Evolutionary conservation across 2,329 filamentous ascomycete genomes (phyloP).

Genomic region (Exutisphaerella laricina): DNA sequence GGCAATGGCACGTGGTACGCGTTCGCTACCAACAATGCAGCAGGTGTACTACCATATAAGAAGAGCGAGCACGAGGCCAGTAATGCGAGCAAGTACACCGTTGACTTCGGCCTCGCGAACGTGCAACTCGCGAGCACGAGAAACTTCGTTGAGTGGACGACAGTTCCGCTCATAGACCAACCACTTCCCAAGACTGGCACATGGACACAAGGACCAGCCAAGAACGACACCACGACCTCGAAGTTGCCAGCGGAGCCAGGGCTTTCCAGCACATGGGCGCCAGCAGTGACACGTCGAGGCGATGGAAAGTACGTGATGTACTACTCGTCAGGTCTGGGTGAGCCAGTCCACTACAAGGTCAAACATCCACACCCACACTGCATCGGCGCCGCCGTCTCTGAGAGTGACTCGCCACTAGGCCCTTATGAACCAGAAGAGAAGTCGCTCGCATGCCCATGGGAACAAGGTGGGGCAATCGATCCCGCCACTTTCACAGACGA

Average conservation of each 20-base stretch:
- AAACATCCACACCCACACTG: slow-evolving; percentile 30
- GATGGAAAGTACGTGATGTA: slow-evolving; percentile 32
- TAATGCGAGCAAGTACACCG: slow-evolving; percentile 11
- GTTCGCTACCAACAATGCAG: slow-evolving; percentile 35
- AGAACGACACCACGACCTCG: slow-evolving; percentile 12
- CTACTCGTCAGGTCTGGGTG: slow-evolving; percentile 26
- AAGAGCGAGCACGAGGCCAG: slow-evolving; percentile 6
- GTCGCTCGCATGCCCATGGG: slow-evolving; percentile 26
- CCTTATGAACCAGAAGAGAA: slow-evolving; percentile 26
- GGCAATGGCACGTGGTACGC: slow-evolving; percentile 35
- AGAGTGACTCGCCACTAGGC: slow-evolving; percentile 21
- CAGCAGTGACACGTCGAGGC: slow-evolving; percentile 26
- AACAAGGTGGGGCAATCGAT: slow-evolving; percentile 33
- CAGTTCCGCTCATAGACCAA: slow-evolving; percentile 18
- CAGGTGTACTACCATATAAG: slow-evolving; percentile 24
- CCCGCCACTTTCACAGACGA: slow-evolving; percentile 28
- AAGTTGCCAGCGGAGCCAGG: not conserved
- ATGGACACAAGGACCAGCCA: slow-evolving; percentile 6
- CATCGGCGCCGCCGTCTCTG: slow-evolving; percentile 32
- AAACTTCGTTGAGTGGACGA: slow-evolving; percentile 33
- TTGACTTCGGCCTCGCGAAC: slow-evolving; percentile 25
- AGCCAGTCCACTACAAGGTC: slow-evolving; percentile 3
- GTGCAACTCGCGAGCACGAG: slow-evolving; percentile 37
- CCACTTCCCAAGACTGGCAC: slow-evolving; percentile 18
- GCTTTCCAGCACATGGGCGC: slow-evolving; percentile 28